Evolutionary conservation across 768 basidiomycete species (phyloP).

Genomic region (Strobilomyces echinocephalus): DNA sequence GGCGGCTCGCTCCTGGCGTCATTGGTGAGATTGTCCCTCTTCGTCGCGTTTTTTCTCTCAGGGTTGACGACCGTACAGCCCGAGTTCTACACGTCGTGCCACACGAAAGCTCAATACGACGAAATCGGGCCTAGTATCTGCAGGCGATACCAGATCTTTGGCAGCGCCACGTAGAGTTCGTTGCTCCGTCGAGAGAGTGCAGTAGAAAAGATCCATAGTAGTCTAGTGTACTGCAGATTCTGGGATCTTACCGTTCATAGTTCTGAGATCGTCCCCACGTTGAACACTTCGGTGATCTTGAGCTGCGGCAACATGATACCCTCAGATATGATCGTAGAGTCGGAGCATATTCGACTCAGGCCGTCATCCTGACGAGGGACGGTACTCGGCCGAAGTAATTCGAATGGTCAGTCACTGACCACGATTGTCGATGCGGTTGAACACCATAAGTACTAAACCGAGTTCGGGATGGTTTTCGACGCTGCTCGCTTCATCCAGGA

Average conservation of each 20-base stretch:
- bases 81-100: conserved; percentile 92
- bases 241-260: conserved; percentile 2
- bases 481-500: no score
- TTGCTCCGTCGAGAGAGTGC: no score
- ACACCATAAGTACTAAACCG: no score
- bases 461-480: no score
- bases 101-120: conserved; percentile 92
- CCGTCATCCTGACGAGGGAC: no score
- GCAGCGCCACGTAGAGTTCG: conserved; percentile 66
- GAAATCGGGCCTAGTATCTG: conserved; percentile 91
- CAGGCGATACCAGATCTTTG: conserved; percentile 90
- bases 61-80: conserved; percentile 47
- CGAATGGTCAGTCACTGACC: no score
- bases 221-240: not conserved
- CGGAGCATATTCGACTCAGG: no score
- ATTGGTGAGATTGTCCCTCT: conserved; percentile 49
- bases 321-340: no score
- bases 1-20: conserved; percentile 94
- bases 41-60: not conserved
- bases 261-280: not conserved
- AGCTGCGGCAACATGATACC: no score
- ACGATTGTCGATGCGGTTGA: no score
- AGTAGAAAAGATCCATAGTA: not conserved
- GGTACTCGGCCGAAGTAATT: no score
- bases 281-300: no score